Conservation (phyloP, 2,329 filamentous ascomycete genomes). For the Chrysosporium queenslandicum region DNA sequence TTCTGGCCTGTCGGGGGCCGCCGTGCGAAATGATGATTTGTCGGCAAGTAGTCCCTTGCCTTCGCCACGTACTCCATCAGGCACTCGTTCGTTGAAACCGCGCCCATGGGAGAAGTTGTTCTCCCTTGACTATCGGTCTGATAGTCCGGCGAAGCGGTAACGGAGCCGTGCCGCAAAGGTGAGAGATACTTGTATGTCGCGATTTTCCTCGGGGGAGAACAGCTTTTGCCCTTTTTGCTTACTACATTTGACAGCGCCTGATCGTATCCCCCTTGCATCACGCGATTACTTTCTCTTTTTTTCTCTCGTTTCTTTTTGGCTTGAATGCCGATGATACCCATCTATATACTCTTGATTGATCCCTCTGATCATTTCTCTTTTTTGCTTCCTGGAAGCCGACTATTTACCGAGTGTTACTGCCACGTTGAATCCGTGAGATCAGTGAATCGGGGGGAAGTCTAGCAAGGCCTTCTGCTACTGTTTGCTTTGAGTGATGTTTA, state of each 20-base stretch:
- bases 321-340: conserved; percentile 1
- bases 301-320: not conserved
- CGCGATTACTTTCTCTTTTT: not conserved
- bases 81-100: conserved; percentile 21
- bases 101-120: conserved; percentile 37
- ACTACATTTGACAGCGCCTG: not conserved
- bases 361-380: not conserved
- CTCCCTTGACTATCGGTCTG: conserved; percentile 36
- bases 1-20: conserved; percentile 13
- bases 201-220: not conserved
- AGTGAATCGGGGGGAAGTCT: not conserved
- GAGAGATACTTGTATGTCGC: not conserved
- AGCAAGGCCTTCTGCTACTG: no score
- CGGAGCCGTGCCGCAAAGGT: not conserved
- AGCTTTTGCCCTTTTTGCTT: not conserved
- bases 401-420: not conserved
- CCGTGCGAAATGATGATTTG: conserved; percentile 11
- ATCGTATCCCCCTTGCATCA: not conserved
- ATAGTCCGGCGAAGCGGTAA: conserved; percentile 21
- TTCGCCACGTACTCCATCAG: conserved; percentile 23
- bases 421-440: not conserved
- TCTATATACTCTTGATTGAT: not conserved
- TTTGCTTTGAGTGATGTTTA: not conserved
- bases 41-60: conserved; percentile 13
- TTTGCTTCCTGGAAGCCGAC: not conserved